Percentiles rank a stretch among this genome's conserved stretches.
Evolutionary conservation across 2,329 filamentous ascomycete species (phyloP).

Genomic region (Fusarium palustre): DNA sequence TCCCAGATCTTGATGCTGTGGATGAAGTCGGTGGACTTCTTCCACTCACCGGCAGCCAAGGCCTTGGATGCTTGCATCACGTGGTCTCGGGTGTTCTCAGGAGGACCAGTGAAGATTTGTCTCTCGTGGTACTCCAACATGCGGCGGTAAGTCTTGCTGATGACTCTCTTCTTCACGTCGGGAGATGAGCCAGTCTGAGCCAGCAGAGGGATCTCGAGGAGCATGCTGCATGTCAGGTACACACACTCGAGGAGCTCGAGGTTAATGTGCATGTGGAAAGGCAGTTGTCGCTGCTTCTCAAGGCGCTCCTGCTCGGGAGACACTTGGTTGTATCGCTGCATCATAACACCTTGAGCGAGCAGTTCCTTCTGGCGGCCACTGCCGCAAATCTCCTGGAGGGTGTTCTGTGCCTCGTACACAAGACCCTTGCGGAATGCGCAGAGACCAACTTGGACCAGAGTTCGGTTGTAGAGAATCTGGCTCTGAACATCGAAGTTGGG

Average conservation of each 20-base stretch:
- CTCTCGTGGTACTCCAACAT: constrained; percentile 99
- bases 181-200: constrained; percentile 97
- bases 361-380: constrained; percentile 98
- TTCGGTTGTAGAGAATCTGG: constrained; percentile 98
- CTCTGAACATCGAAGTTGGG: constrained; percentile 95
- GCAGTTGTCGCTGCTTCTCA: constrained; percentile 95
- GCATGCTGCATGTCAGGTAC: constrained; percentile 99
- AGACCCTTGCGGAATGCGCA: constrained; percentile 98
- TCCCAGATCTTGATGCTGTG: constrained; percentile 99
- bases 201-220: constrained; percentile 95
- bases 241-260: constrained; percentile 97
- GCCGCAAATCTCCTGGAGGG: constrained; percentile 96
- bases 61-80: constrained; percentile 99
- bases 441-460: constrained; percentile 95
- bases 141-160: constrained; percentile 99
- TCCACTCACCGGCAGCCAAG: constrained; percentile 96
- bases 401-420: constrained; percentile 97
- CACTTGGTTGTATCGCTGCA: constrained; percentile 95
- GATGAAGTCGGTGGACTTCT: constrained; percentile 93
- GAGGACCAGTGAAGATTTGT: constrained; percentile 97
- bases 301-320: constrained; percentile 97
- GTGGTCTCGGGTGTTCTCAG: constrained; percentile 98
- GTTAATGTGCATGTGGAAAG: constrained; percentile 99
- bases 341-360: constrained; percentile 96
- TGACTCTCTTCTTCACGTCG: constrained; percentile 96